phyloP scores from a whole-genome alignment of 164 flowering plant species.

The Cinnamomum chago region DNA sequence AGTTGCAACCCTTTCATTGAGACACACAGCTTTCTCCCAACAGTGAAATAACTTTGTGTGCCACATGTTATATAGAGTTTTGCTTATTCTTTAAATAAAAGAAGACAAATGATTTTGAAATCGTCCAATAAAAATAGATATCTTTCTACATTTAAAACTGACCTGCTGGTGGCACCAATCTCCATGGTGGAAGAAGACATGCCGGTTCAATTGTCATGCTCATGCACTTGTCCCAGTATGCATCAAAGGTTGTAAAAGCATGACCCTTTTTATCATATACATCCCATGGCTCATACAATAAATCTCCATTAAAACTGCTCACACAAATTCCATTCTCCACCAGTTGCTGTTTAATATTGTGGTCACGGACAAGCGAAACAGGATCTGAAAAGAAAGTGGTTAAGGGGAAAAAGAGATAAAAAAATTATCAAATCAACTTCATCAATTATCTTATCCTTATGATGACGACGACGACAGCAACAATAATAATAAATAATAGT shows the following conservation, averaged over 20 bases:
- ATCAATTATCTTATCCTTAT: no score
- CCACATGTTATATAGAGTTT: background rate
- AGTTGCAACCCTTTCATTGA: no score
- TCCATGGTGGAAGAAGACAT: slow-evolving; percentile 65
- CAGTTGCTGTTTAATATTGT: slow-evolving; percentile 64
- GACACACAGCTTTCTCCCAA: no score
- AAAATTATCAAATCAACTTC: no score
- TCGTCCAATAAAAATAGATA: background rate
- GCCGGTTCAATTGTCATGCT: slow-evolving; percentile 44
- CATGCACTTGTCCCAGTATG: slow-evolving; percentile 79
- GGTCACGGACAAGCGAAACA: slow-evolving; percentile 87
- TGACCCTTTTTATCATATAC: slow-evolving; percentile 63
- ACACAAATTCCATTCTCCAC: slow-evolving; percentile 65
- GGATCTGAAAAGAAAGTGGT: slow-evolving; percentile 51
- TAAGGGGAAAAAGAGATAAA: background rate
- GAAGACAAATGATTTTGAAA: background rate
- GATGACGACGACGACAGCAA: no score
- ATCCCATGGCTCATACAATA: slow-evolving; percentile 87
- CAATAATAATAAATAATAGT: no score
- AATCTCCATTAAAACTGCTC: slow-evolving; percentile 75
- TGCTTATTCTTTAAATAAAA: background rate
- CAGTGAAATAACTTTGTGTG: no score
- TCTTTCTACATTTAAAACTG: slow-evolving; percentile 1
- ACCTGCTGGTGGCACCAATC: slow-evolving; percentile 56
- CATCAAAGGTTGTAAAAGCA: slow-evolving; percentile 73